phyloP scores from a whole-genome alignment of 352 stramenopile species.

The Globisporangium splendens region DNA sequence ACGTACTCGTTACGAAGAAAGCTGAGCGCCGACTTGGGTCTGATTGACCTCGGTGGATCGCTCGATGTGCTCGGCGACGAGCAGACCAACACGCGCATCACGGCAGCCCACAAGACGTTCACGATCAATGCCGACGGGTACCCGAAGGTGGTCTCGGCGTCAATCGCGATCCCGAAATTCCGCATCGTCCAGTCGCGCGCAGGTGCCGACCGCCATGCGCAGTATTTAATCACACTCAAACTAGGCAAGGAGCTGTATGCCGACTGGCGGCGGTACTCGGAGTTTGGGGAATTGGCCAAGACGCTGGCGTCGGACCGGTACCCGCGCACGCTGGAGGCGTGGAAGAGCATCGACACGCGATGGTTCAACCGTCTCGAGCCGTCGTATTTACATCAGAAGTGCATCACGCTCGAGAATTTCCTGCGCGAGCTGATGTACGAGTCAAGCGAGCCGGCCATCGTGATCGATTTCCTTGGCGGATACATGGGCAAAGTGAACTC shows the following conservation, averaged over 20 bases:
- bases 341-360: conserved; percentile 73
- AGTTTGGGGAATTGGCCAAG: conserved; percentile 85
- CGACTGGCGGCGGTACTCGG: conserved; percentile 86
- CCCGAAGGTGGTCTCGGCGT: conserved; percentile 74
- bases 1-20: conserved; percentile 59
- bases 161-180: conserved; percentile 85
- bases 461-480: conserved; percentile 82
- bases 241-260: conserved; percentile 83
- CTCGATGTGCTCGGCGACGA: conserved; percentile 81
- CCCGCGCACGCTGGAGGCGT: conserved; percentile 60
- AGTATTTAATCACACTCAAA: conserved; percentile 88
- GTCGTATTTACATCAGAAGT: conserved; percentile 86
- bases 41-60: conserved; percentile 56
- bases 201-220: conserved; percentile 74
- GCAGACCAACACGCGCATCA: conserved; percentile 79
- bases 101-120: conserved; percentile 85
- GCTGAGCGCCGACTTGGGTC: conserved; percentile 65
- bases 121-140: conserved; percentile 70
- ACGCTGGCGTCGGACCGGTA: conserved; percentile 61
- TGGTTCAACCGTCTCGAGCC: conserved; percentile 88
- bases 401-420: conserved; percentile 86
- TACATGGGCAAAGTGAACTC: conserved; percentile 79
- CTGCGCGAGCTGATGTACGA: conserved; percentile 89
- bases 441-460: conserved; percentile 59
- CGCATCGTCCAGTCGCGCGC: conserved; percentile 83